phyloP scores from a whole-genome alignment of 106 monocot genomes.

The Gastrodia elata region DNA sequence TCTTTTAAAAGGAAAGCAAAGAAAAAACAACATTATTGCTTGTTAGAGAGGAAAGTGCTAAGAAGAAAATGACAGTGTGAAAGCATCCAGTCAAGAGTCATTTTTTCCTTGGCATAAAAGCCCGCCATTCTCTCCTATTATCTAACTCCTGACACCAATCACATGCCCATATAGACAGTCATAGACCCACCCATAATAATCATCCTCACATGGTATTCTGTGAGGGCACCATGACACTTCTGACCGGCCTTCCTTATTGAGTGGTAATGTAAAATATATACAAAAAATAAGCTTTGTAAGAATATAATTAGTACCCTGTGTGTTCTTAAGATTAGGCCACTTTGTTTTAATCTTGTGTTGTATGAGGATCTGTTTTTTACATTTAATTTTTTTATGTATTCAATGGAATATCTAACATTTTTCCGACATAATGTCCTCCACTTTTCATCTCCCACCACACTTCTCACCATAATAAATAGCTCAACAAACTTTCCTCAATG shows the following conservation, averaged over 20 bases:
- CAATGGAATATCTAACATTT: too few relatives aligned
- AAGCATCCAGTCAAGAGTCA: conserved; percentile 12
- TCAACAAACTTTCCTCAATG: conserved; percentile 2
- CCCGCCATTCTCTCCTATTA: conserved; percentile 1
- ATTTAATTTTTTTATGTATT: too few relatives aligned
- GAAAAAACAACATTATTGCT: too few relatives aligned
- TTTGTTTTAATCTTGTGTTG: too few relatives aligned
- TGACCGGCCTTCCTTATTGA: too few relatives aligned
- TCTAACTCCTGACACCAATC: conserved; percentile 28
- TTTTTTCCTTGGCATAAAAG: neutral
- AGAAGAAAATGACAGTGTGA: conserved; percentile 16
- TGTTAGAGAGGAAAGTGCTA: too few relatives aligned
- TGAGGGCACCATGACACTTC: conserved; percentile 9
- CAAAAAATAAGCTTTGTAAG: too few relatives aligned
- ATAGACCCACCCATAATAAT: conserved; percentile 28
- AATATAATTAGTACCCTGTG: too few relatives aligned
- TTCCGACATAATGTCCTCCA: too few relatives aligned
- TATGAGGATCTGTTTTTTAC: too few relatives aligned
- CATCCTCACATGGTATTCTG: conserved; percentile 21
- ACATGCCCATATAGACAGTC: conserved; percentile 27
- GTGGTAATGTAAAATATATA: too few relatives aligned
- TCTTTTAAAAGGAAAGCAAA: neutral
- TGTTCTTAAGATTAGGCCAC: too few relatives aligned
- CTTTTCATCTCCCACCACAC: conserved; percentile 3
- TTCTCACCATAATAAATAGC: conserved; percentile 3